A percentile compares a stretch with the other conserved stretches of the same genome.
These are phyloP conservation scores for Xylaria sp. DNA, from an alignment of 2,329 filamentous ascomycete genomes.

Conservation along the genomic window DNA sequence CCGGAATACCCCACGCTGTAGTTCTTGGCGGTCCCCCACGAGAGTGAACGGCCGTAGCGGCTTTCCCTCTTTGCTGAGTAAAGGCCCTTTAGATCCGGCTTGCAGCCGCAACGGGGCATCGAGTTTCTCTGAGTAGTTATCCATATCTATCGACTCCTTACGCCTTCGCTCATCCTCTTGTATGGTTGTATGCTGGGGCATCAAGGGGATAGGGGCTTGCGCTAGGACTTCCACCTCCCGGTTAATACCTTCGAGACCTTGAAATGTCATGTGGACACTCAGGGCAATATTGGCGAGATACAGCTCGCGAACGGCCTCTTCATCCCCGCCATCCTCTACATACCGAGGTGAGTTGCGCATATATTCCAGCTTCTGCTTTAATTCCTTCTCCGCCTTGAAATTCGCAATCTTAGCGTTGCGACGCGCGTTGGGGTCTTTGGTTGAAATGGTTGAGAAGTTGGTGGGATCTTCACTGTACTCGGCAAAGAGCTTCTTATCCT, in stretches of 20 bases:
- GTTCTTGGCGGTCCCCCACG: slow-evolving; percentile 77
- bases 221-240: slow-evolving; percentile 87
- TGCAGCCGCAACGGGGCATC: slow-evolving; percentile 70
- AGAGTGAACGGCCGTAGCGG: slow-evolving; percentile 93
- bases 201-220: slow-evolving; percentile 70
- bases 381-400: slow-evolving; percentile 85
- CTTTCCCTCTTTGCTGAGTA: slow-evolving; percentile 82
- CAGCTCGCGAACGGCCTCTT: slow-evolving; percentile 82
- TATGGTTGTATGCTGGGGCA: slow-evolving; percentile 57
- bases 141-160: slow-evolving; percentile 49
- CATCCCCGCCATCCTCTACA: slow-evolving; percentile 74
- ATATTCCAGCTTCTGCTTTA: slow-evolving; percentile 82
- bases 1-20: slow-evolving; percentile 85
- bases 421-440: slow-evolving; percentile 70
- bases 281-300: slow-evolving; percentile 81
- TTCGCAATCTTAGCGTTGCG: slow-evolving; percentile 87
- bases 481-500: slow-evolving; percentile 76
- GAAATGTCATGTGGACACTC: slow-evolving; percentile 82
- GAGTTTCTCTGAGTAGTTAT: slow-evolving; percentile 77
- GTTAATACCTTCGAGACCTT: slow-evolving; percentile 85
- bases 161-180: slow-evolving; percentile 60
- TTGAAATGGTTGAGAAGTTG: slow-evolving; percentile 78
- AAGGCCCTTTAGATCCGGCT: slow-evolving; percentile 69
- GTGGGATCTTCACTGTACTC: slow-evolving; percentile 77
- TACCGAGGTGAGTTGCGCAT: slow-evolving; percentile 57